Conservation (phyloP, 2,329 filamentous ascomycete genomes). For the Cladosporium sp. region DNA sequence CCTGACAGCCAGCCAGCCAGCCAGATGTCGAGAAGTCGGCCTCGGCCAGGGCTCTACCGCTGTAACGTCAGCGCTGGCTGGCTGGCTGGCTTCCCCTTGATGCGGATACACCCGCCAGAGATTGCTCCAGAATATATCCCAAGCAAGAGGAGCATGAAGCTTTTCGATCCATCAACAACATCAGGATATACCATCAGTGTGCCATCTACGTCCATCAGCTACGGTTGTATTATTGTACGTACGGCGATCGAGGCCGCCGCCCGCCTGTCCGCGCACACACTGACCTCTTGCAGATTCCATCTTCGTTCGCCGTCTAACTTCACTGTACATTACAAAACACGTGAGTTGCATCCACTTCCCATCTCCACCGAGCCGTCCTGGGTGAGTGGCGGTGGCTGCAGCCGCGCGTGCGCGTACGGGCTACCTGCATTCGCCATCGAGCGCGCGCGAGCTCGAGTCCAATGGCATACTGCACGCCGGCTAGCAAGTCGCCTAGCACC, state of each 20-base stretch:
- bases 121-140: not conserved
- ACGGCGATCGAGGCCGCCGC: not conserved
- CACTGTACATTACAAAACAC: not conserved
- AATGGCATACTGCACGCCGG: not conserved
- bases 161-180: not conserved
- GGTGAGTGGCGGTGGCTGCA: not conserved
- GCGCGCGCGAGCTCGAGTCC: not conserved
- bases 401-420: not conserved
- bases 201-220: not conserved
- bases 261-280: not conserved
- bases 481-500: no score
- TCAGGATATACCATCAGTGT: not conserved
- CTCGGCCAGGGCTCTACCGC: not conserved
- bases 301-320: not conserved
- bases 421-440: not conserved
- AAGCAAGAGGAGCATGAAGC: not conserved
- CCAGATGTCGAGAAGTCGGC: slow-evolving; percentile 1
- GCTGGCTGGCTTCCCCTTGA: not conserved
- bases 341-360: slow-evolving; percentile 1
- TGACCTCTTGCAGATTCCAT: slow-evolving; percentile 5
- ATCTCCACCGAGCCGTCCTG: not conserved
- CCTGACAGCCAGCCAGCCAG: slow-evolving; percentile 2
- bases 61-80: not conserved
- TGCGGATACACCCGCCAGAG: not conserved
- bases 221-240: slow-evolving; percentile 5